These are phyloP conservation scores for Polygonum aviculare DNA, from an alignment of 148 eudicot genomes.

Conservation along the genomic window DNA sequence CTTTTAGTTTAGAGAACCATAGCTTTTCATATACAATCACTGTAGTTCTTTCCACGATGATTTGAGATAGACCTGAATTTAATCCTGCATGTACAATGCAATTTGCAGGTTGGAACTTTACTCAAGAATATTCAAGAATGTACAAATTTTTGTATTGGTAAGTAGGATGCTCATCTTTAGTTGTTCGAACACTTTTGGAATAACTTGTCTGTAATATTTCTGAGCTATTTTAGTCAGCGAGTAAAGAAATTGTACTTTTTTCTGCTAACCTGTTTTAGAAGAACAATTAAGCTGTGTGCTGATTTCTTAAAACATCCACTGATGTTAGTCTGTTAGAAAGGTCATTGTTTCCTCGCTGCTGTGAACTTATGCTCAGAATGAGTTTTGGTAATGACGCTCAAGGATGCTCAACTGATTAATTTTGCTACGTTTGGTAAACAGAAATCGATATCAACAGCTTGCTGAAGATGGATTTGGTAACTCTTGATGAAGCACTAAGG, in stretches of 20 bases:
- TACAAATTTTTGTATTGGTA: slow-evolving; percentile 4
- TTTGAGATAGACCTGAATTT: background rate
- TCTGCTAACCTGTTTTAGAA: background rate
- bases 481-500: slow-evolving; percentile 83
- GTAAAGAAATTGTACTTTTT: background rate
- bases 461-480: slow-evolving; percentile 75
- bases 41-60: background rate
- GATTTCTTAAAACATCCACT: background rate
- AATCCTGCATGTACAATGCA: background rate
- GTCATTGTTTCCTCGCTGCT: background rate
- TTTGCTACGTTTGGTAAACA: slow-evolving; percentile 22
- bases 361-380: background rate
- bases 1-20: background rate
- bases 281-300: background rate
- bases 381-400: background rate
- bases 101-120: background rate
- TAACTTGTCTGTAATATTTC: background rate
- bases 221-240: background rate
- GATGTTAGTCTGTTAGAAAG: background rate
- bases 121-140: slow-evolving; percentile 3
- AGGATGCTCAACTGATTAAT: background rate
- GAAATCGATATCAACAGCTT: slow-evolving; percentile 77
- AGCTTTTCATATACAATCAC: background rate
- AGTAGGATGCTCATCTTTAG: background rate
- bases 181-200: background rate